Percentiles rank a stretch among this genome's conserved stretches.
These are phyloP conservation scores for Psilocybe cyanescens DNA, from an alignment of 768 basidiomycete genomes.

Conservation along the genomic window DNA sequence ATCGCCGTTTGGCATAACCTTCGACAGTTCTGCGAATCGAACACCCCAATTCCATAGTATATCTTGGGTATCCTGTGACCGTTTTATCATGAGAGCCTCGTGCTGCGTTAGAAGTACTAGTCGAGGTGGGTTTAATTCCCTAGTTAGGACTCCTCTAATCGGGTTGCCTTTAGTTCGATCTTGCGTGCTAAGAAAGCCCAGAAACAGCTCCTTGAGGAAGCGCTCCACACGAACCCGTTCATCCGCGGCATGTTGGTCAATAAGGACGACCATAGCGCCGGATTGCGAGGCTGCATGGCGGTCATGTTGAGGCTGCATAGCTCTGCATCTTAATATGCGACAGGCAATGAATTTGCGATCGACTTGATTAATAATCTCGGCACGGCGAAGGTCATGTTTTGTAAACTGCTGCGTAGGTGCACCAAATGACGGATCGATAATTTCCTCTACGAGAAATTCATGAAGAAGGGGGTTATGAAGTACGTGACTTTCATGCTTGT, in stretches of 20 bases:
- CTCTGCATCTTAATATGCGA: constrained; percentile 36
- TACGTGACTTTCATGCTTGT: constrained; percentile 17
- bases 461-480: constrained; percentile 10
- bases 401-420: constrained; percentile 23
- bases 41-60: constrained; percentile 77
- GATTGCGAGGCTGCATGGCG: constrained; percentile 10
- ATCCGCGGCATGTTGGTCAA: constrained; percentile 99
- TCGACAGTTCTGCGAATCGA: constrained; percentile 44
- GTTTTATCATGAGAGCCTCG: constrained; percentile 58
- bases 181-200: constrained; percentile 59
- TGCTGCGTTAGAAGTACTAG: constrained; percentile 68
- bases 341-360: constrained; percentile 93
- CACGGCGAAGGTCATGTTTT: constrained; percentile 55
- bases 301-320: constrained; percentile 4
- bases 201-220: constrained; percentile 76
- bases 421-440: constrained; percentile 15
- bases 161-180: constrained; percentile 35
- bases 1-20: constrained; percentile 27
- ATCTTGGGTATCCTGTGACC: constrained; percentile 41
- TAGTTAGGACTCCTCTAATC: constrained; percentile 30
- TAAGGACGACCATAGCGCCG: constrained; percentile 59
- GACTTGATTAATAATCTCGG: constrained; percentile 78
- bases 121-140: constrained; percentile 53
- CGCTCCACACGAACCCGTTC: constrained; percentile 91
- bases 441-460: constrained; percentile 14